Evolutionary conservation across 164 flowering plant genomes (phyloP).

Genomic region (Saururus chinensis): DNA sequence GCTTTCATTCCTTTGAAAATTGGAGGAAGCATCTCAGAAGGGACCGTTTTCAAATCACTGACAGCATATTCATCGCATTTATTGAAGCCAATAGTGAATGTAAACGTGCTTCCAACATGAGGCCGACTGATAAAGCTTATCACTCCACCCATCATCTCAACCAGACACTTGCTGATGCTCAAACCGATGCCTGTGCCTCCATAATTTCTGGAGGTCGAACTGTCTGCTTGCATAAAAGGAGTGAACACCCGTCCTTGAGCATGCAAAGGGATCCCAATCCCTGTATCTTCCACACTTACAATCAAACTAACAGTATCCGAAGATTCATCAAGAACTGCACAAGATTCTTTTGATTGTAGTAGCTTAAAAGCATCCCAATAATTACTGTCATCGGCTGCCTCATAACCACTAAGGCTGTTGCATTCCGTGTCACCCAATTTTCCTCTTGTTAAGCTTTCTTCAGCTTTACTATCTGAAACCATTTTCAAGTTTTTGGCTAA

Average conservation of each 20-base stretch:
- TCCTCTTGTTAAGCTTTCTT: conserved; percentile 29
- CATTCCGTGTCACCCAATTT: conserved; percentile 24
- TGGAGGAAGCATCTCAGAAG: conserved; percentile 38
- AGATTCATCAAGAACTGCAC: conserved; percentile 13
- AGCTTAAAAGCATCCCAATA: conserved; percentile 51
- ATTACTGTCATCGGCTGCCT: conserved; percentile 67
- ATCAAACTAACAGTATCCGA: conserved; percentile 43
- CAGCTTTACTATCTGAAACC: conserved; percentile 26
- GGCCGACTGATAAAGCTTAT: conserved; percentile 74
- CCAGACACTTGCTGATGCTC: conserved; percentile 87
- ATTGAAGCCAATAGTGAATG: conserved; percentile 55
- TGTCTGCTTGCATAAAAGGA: conserved; percentile 96
- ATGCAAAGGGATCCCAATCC: conserved; percentile 67
- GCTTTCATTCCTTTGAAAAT: conserved; percentile 63
- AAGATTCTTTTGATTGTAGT: conserved; percentile 26
- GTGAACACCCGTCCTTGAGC: conserved; percentile 77
- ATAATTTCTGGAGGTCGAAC: conserved; percentile 80
- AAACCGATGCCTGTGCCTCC: conserved; percentile 95
- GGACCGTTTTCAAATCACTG: conserved; percentile 28
- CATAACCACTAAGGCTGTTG: conserved; percentile 68
- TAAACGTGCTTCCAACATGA: conserved; percentile 79
- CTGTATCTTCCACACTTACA: conserved; percentile 86
- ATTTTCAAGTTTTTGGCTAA: conserved; percentile 42
- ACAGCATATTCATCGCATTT: conserved; percentile 30
- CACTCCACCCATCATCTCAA: conserved; percentile 85